Conservation (phyloP, 139 green algal species). For the Zygnema circumcarinatum region DNA sequence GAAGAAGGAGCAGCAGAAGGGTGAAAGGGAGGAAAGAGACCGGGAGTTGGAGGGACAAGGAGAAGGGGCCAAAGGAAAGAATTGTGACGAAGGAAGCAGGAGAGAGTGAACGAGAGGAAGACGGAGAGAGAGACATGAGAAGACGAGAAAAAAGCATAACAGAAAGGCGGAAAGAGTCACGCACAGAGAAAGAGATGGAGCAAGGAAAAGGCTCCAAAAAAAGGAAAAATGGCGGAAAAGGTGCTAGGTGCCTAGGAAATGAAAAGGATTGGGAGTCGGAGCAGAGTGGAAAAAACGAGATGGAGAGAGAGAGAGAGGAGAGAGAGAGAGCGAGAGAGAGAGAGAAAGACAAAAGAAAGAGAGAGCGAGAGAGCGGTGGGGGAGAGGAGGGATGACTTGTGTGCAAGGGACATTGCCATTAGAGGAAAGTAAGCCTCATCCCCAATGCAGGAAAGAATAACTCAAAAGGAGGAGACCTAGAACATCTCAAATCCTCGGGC, state of each 20-base stretch:
- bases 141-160: no score
- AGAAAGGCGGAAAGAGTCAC: conserved; percentile 7
- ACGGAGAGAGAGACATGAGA: not conserved
- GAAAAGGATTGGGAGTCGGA: not conserved
- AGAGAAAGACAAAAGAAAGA: no score
- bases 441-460: no score
- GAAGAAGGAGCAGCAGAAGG: conserved; percentile 15
- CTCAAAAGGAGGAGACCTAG: no score
- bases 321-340: no score
- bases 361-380: no score
- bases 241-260: not conserved
- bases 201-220: not conserved
- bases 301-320: conserved; percentile 1
- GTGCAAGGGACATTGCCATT: no score
- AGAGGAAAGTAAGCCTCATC: no score
- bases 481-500: no score
- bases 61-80: not conserved
- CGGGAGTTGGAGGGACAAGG: not conserved
- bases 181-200: not conserved
- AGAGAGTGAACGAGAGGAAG: not conserved
- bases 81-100: not conserved
- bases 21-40: not conserved
- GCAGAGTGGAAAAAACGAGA: not conserved
- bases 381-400: no score
- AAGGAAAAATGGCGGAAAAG: not conserved